Conservation (phyloP, 352 stramenopile genomes). For the Plasmopara halstedii region DNA sequence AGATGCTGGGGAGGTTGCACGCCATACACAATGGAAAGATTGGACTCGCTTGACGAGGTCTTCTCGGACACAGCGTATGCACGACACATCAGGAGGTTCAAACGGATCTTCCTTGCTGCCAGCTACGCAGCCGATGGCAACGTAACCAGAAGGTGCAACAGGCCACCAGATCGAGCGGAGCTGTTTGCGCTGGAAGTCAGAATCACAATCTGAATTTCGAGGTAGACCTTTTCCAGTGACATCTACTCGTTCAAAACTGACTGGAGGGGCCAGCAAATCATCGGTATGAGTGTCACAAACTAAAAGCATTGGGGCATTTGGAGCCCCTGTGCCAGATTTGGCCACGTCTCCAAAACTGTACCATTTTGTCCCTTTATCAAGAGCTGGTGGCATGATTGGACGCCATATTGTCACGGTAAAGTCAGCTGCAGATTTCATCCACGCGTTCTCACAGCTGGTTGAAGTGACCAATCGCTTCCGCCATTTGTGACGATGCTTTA, state of each 20-base stretch:
- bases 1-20: conserved; percentile 19
- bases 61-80: conserved; percentile 61
- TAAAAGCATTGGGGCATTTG: conserved; percentile 48
- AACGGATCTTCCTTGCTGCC: conserved; percentile 77
- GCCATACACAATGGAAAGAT: conserved; percentile 59
- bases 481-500: conserved; percentile 81
- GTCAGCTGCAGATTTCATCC: conserved; percentile 42
- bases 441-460: conserved; percentile 10
- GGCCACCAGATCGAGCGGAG: conserved; percentile 80
- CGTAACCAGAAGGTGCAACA: conserved; percentile 66
- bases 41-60: conserved; percentile 66
- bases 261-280: conserved; percentile 45
- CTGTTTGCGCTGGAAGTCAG: conserved; percentile 78
- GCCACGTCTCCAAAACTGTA: conserved; percentile 70
- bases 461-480: conserved; percentile 34
- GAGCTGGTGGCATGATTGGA: conserved; percentile 31
- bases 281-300: conserved; percentile 40
- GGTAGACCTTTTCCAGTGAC: conserved; percentile 76
- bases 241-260: conserved; percentile 77
- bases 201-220: conserved; percentile 62
- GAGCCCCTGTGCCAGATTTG: conserved; percentile 48
- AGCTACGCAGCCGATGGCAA: conserved; percentile 66
- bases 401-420: conserved; percentile 69
- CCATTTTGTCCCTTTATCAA: conserved; percentile 42
- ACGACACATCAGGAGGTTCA: conserved; percentile 45